Percentiles rank a stretch among this genome's conserved stretches.
Conservation (phyloP, 2,329 filamentous ascomycete genomes). For the Nigrograna mackinnonii region DNA sequence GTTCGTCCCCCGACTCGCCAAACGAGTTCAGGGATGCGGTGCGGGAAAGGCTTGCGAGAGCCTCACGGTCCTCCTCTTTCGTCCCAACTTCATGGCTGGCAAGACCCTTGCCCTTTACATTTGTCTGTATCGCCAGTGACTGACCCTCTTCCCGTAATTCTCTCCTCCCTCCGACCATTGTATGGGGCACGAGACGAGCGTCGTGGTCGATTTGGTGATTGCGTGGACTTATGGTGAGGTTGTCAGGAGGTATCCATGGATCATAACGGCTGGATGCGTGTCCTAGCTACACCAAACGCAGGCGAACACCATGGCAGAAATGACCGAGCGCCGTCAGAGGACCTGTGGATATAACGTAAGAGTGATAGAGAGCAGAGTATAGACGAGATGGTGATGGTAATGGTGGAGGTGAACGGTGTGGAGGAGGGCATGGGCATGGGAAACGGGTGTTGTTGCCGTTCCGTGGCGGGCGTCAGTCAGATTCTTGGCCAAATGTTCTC, state of each 20-base stretch:
- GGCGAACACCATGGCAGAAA: conserved; percentile 7
- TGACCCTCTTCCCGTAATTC: conserved; percentile 15
- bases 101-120: conserved; percentile 26
- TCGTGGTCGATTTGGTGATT: not conserved
- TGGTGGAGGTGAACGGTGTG: too few relatives aligned
- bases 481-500: not conserved
- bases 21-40: conserved; percentile 25
- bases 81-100: conserved; percentile 19
- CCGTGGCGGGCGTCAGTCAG: too few relatives aligned
- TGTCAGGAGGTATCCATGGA: conserved; percentile 12
- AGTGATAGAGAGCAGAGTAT: too few relatives aligned
- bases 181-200: conserved; percentile 3
- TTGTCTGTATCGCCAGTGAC: conserved; percentile 20
- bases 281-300: conserved; percentile 11
- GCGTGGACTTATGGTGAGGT: not conserved
- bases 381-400: too few relatives aligned
- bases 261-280: conserved; percentile 16
- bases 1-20: conserved; percentile 19
- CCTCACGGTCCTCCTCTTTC: conserved; percentile 1
- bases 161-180: conserved; percentile 27
- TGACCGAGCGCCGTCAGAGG: too few relatives aligned
- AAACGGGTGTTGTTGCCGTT: too few relatives aligned
- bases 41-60: conserved; percentile 11
- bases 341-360: too few relatives aligned
- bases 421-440: too few relatives aligned